phyloP scores from a whole-genome alignment of 2,329 filamentous ascomycete genomes.

The Scytalidium lignicola region DNA sequence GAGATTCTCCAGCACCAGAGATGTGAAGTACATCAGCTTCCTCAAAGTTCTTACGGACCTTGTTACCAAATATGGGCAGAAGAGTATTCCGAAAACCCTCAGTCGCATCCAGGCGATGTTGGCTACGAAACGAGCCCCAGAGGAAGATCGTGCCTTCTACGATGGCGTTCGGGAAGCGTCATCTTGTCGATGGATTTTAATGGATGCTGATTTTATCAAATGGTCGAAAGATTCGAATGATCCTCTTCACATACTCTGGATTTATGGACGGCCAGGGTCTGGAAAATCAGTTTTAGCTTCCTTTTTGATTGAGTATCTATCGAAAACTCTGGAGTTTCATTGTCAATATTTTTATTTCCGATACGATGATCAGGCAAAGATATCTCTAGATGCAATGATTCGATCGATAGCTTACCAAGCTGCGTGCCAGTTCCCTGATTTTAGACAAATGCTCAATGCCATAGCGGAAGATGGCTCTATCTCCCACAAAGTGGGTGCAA shows the following conservation, averaged over 20 bases:
- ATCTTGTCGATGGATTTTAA: background rate
- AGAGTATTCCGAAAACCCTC: background rate
- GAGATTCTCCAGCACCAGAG: background rate
- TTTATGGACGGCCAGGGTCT: background rate
- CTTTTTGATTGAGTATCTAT: background rate
- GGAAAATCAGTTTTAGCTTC: slow-evolving; percentile 3
- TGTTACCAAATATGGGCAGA: background rate
- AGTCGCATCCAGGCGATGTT: background rate
- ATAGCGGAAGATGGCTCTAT: too few species aligned
- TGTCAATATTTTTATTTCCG: slow-evolving; percentile 27
- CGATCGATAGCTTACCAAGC: slow-evolving; percentile 25
- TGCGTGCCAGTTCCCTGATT: slow-evolving; percentile 14
- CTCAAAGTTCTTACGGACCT: background rate
- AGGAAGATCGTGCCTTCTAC: background rate
- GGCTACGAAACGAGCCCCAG: background rate
- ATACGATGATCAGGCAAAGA: slow-evolving; percentile 20
- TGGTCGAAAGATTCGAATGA: background rate
- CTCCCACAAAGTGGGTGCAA: too few species aligned
- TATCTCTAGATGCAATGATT: slow-evolving; percentile 13
- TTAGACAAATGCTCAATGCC: slow-evolving; percentile 1
- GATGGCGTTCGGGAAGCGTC: background rate
- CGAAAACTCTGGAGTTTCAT: background rate
- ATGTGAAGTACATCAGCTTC: background rate
- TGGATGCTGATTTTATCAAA: background rate
- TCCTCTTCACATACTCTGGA: background rate